Conservation (phyloP, 768 basidiomycete genomes). For the Agaricus subrufescens region DNA sequence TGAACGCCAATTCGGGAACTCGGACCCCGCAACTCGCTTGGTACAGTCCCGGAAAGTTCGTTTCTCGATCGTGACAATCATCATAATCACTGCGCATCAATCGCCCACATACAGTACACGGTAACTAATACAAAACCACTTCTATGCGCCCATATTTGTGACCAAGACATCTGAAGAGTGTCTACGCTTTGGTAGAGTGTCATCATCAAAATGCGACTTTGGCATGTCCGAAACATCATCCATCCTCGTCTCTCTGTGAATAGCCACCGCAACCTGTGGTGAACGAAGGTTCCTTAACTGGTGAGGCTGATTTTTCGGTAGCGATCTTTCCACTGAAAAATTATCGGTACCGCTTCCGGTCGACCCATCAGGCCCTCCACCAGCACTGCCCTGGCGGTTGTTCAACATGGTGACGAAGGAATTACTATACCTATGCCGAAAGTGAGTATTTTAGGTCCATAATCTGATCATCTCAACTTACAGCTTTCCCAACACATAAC, state of each 20-base stretch:
- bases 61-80: too few relatives aligned
- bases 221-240: too few relatives aligned
- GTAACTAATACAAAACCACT: too few relatives aligned
- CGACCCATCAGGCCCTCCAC: neutral
- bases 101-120: too few relatives aligned
- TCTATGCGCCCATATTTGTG: too few relatives aligned
- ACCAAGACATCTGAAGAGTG: too few relatives aligned
- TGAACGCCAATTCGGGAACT: too few relatives aligned
- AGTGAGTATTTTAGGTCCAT: neutral
- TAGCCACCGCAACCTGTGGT: neutral
- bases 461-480: neutral
- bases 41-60: too few relatives aligned
- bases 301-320: neutral
- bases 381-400: neutral
- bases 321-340: neutral
- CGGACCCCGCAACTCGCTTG: too few relatives aligned
- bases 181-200: slow-evolving; percentile 8
- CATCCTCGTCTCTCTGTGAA: slow-evolving; percentile 2
- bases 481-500: slow-evolving; percentile 8
- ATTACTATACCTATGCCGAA: slow-evolving; percentile 5
- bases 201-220: neutral
- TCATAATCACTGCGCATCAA: too few relatives aligned
- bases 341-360: neutral
- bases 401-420: slow-evolving; percentile 10
- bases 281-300: neutral